These are phyloP conservation scores for Umbellularia californica DNA, from an alignment of 164 flowering plant species.

Conservation along the genomic window DNA sequence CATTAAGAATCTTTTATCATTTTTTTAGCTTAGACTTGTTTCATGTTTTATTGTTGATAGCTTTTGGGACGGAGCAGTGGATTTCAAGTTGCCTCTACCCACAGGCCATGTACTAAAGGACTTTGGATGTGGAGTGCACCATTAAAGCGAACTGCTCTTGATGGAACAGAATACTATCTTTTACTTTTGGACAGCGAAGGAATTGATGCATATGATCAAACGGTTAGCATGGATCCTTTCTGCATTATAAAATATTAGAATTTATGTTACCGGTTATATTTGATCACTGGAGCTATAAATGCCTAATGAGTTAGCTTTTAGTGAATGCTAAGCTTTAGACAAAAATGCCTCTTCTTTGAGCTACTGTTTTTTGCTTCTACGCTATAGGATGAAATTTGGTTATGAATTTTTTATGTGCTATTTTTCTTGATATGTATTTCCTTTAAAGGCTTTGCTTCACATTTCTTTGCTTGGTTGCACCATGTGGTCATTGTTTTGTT, in stretches of 20 bases:
- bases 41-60: constrained; percentile 33
- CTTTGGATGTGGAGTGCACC: constrained; percentile 99
- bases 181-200: constrained; percentile 94
- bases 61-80: constrained; percentile 97
- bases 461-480: background rate
- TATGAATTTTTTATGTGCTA: background rate
- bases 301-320: background rate
- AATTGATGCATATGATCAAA: constrained; percentile 99
- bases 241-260: background rate
- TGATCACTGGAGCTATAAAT: background rate
- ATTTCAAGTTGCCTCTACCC: constrained; percentile 97
- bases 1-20: too few species aligned
- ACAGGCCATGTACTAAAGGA: constrained; percentile 96
- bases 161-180: constrained; percentile 94
- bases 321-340: background rate
- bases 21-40: background rate
- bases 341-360: background rate
- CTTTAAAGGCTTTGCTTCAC: background rate
- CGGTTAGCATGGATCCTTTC: constrained; percentile 46
- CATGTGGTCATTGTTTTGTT: background rate
- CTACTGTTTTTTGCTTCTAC: background rate
- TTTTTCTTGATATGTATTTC: background rate
- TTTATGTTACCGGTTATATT: too few species aligned
- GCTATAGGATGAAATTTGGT: too few species aligned
- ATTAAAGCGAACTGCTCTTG: constrained; percentile 81